A percentile compares a stretch with the other conserved stretches of the same genome.
phyloP scores from a whole-genome alignment of 225 moss, liverwort and hornwort species.

The Bryoerythrophyllum caledonicum region DNA sequence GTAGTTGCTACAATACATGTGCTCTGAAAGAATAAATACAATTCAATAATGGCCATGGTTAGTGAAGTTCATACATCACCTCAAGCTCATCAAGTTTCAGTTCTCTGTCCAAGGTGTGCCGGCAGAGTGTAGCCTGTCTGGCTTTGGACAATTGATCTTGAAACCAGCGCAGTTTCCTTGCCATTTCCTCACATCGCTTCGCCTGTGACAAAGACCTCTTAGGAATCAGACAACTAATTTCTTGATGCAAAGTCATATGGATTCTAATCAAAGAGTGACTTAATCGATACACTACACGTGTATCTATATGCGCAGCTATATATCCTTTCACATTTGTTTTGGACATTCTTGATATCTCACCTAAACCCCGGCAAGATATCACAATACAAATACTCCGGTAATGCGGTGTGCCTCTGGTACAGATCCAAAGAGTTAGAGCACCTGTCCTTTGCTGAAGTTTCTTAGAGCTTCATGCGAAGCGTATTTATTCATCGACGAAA shows the following conservation, averaged over 20 bases:
- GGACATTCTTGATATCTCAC: not conserved
- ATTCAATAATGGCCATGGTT: not conserved
- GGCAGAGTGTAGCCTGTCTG: slow-evolving; percentile 51
- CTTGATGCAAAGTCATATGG: not conserved
- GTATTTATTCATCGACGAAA: not conserved
- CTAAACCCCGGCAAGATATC: not conserved
- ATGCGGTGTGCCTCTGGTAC: not conserved
- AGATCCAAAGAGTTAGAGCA: not conserved
- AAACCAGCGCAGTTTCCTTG: slow-evolving; percentile 83
- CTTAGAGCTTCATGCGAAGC: not conserved
- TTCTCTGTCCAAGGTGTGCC: slow-evolving; percentile 60
- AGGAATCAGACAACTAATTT: not conserved
- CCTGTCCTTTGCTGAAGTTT: not conserved
- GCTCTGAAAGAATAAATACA: not conserved
- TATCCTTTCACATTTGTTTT: not conserved
- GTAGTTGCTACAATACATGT: not conserved
- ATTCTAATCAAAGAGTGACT: not conserved
- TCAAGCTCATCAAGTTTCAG: slow-evolving; percentile 85
- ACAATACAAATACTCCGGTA: not conserved
- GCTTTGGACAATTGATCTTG: slow-evolving; percentile 71
- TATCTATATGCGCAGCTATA: not conserved
- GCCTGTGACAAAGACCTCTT: slow-evolving; percentile 35
- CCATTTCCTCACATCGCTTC: slow-evolving; percentile 94
- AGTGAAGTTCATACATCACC: slow-evolving; percentile 37
- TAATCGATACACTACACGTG: not conserved